Conservation (phyloP, 805 yeast genomes). For the Komagataella ulmi region DNA sequence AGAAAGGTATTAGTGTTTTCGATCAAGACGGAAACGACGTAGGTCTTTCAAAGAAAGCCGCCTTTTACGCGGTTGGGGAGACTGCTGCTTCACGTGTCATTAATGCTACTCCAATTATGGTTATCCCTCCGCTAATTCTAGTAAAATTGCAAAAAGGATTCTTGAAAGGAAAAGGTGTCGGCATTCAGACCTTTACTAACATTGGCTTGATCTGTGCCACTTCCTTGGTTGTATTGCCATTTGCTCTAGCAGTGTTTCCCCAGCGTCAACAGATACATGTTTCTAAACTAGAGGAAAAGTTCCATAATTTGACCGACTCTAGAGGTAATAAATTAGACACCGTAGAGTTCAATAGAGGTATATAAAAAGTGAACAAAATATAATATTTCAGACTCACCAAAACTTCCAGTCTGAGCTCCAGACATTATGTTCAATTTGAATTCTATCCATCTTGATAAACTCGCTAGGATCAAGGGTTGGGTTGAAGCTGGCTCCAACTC, state of each 20-base stretch:
- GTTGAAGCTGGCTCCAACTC: conserved; percentile 40
- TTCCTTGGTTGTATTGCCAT: conserved; percentile 79
- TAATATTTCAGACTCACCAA: neutral
- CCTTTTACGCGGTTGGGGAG: conserved; percentile 88
- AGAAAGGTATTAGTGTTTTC: conserved; percentile 66
- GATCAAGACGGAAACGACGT: conserved; percentile 50
- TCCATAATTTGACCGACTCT: conserved; percentile 46
- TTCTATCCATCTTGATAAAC: neutral
- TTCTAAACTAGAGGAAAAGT: conserved; percentile 46
- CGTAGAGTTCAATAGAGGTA: conserved; percentile 90
- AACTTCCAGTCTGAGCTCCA: conserved; percentile 2
- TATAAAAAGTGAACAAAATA: conserved; percentile 24
- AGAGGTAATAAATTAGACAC: conserved; percentile 41
- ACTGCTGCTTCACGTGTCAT: conserved; percentile 92
- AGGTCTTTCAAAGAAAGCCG: conserved; percentile 77
- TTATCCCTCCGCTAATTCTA: conserved; percentile 77
- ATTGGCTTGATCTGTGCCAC: conserved; percentile 78
- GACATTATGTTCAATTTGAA: neutral
- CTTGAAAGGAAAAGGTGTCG: conserved; percentile 53
- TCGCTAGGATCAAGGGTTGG: neutral
- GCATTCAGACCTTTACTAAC: conserved; percentile 58
- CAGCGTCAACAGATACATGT: conserved; percentile 61
- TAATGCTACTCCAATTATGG: conserved; percentile 97
- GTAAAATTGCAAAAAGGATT: conserved; percentile 64
- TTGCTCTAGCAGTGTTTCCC: conserved; percentile 93